phyloP scores from a whole-genome alignment of 1,284 basidiomycete species.

The Heterobasidion parviporum region DNA sequence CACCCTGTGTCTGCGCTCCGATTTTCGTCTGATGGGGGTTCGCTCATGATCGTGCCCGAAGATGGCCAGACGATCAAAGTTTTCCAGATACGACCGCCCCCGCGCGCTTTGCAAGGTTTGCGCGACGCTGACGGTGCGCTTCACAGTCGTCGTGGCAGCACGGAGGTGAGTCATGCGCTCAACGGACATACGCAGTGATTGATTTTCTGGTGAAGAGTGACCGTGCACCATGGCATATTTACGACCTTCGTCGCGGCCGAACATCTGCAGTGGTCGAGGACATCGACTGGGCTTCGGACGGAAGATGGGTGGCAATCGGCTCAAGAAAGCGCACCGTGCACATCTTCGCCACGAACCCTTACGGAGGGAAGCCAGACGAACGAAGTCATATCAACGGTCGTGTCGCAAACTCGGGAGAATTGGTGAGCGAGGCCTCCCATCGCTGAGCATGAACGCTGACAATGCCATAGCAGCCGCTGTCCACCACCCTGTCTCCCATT shows the following conservation, averaged over 20 bases:
- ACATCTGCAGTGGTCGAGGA: slow-evolving; percentile 59
- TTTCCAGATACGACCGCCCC: slow-evolving; percentile 41
- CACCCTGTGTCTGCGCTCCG: slow-evolving; percentile 43
- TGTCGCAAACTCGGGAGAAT: slow-evolving; percentile 44
- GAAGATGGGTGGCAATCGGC: slow-evolving; percentile 64
- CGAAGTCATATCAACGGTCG: slow-evolving; percentile 54
- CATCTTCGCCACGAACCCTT: slow-evolving; percentile 70
- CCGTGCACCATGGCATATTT: slow-evolving; percentile 49
- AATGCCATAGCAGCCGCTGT: slow-evolving; percentile 35
- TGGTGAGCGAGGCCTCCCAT: slow-evolving; percentile 29
- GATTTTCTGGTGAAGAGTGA: slow-evolving; percentile 6
- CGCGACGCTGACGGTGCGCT: background rate
- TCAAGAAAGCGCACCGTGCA: slow-evolving; percentile 61
- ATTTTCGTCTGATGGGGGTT: slow-evolving; percentile 56
- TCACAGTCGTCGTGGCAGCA: background rate
- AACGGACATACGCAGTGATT: no score
- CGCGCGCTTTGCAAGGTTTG: slow-evolving; percentile 4
- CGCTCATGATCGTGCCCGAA: slow-evolving; percentile 44
- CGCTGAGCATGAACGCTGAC: background rate
- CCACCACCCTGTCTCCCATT: slow-evolving; percentile 48
- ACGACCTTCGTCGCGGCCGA: slow-evolving; percentile 63
- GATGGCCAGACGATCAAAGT: slow-evolving; percentile 58
- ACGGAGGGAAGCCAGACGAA: slow-evolving; percentile 61
- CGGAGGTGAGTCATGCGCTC: no score
- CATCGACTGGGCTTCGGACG: slow-evolving; percentile 53